Evolutionary conservation across 805 yeast genomes (phyloP).

Genomic region (Candida xyloterini): DNA sequence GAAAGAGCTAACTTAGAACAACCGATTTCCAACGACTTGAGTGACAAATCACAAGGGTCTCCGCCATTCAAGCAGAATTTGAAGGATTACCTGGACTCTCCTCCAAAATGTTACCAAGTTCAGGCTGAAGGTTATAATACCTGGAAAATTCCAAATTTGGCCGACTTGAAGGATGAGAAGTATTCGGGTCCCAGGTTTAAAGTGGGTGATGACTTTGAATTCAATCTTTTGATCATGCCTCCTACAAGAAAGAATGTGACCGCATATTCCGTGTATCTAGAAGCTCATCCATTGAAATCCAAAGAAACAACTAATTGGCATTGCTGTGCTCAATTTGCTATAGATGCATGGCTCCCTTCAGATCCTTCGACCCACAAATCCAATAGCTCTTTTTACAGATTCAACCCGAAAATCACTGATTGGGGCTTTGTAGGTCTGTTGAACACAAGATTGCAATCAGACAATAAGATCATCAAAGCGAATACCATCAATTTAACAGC

Average conservation of each 20-base stretch:
- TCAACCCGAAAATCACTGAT: constrained; percentile 71
- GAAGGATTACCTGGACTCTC: constrained; percentile 21
- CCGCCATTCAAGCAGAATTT: constrained; percentile 22
- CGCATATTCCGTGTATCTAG: constrained; percentile 71
- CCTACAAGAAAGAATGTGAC: constrained; percentile 57
- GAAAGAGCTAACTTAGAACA: constrained; percentile 11
- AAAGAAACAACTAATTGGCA: constrained; percentile 55
- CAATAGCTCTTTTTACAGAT: constrained; percentile 75
- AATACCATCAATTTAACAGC: constrained; percentile 70
- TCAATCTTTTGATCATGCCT: constrained; percentile 76
- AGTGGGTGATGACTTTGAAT: constrained; percentile 56
- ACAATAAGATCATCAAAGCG: constrained; percentile 36
- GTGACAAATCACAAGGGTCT: constrained; percentile 14
- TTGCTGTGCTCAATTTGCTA: constrained; percentile 87
- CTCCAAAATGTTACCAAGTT: constrained; percentile 33
- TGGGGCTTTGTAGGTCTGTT: constrained; percentile 92
- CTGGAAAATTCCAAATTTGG: constrained; percentile 38
- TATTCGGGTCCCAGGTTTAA: constrained; percentile 42
- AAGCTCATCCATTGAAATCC: constrained; percentile 53
- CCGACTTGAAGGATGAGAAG: constrained; percentile 34
- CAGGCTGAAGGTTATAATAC: constrained; percentile 33
- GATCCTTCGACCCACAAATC: constrained; percentile 58
- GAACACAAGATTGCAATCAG: constrained; percentile 47
- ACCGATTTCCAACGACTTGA: constrained; percentile 1
- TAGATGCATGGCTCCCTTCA: constrained; percentile 79